Evolutionary conservation across 495 filamentous ascomycete species (phyloP).

Genomic region (Penicillium steckii): DNA sequence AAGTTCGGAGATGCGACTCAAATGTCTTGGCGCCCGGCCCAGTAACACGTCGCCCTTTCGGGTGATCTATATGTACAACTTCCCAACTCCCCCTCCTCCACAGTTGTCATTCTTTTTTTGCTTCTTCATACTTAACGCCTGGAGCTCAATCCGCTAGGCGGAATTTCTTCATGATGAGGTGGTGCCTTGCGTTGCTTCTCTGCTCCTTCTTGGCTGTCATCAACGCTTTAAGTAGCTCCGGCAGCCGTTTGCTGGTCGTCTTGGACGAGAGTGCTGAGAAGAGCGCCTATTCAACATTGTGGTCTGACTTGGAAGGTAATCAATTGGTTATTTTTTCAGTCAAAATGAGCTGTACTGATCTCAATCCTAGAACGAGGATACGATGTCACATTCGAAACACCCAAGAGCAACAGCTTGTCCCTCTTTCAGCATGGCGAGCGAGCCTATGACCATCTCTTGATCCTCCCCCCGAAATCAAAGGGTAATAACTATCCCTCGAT

Average conservation of each 20-base stretch:
- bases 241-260: slow-evolving; percentile 80
- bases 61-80: slow-evolving; percentile 24
- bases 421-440: slow-evolving; percentile 86
- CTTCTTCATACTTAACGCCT: slow-evolving; percentile 13
- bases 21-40: slow-evolving; percentile 45
- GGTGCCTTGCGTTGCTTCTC: slow-evolving; percentile 66
- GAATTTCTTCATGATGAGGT: slow-evolving; percentile 63
- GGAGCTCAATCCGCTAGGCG: slow-evolving; percentile 38
- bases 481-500: slow-evolving; percentile 47
- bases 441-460: slow-evolving; percentile 84
- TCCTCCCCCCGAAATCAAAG: slow-evolving; percentile 87
- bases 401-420: slow-evolving; percentile 77
- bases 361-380: slow-evolving; percentile 71
- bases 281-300: slow-evolving; percentile 75
- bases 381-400: slow-evolving; percentile 74
- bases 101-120: slow-evolving; percentile 15
- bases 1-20: slow-evolving; percentile 39
- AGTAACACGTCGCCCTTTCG: slow-evolving; percentile 52
- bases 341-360: slow-evolving; percentile 11
- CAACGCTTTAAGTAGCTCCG: slow-evolving; percentile 75
- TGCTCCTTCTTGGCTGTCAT: slow-evolving; percentile 63
- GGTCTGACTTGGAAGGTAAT: slow-evolving; percentile 76
- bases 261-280: slow-evolving; percentile 80
- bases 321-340: not conserved
- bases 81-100: slow-evolving; percentile 20